Evolutionary conservation across 495 filamentous ascomycete genomes (phyloP).

Genomic region (Neurospora sublineolata): DNA sequence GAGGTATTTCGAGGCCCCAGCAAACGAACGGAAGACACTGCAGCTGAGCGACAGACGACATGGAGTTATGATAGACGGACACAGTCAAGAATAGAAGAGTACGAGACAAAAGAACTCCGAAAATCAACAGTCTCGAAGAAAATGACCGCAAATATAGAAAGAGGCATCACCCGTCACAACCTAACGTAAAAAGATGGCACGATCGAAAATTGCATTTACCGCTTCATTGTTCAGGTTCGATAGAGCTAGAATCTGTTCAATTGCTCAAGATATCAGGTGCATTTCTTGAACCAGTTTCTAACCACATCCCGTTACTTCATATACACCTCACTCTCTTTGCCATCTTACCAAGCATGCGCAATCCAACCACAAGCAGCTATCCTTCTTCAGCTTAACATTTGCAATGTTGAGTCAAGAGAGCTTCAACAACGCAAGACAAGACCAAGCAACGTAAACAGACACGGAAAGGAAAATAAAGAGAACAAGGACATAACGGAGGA

Average conservation of each 20-base stretch:
- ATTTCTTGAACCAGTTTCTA: not conserved
- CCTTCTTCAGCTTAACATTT: not conserved
- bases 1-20: not conserved
- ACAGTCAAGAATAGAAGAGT: not conserved
- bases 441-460: not conserved
- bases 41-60: not conserved
- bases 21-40: not conserved
- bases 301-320: not conserved
- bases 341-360: not conserved
- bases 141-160: not conserved
- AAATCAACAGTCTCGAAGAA: not conserved
- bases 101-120: not conserved
- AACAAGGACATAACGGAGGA: not conserved
- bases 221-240: not conserved
- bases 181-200: not conserved
- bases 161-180: not conserved
- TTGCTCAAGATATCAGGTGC: not conserved
- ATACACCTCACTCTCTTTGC: not conserved
- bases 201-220: not conserved
- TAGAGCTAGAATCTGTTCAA: not conserved
- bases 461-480: not conserved
- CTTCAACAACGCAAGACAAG: not conserved
- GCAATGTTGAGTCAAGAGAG: not conserved
- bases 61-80: not conserved
- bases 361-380: not conserved